Evolutionary conservation across 768 basidiomycete species (phyloP), one percentile per base, ranked within the genome.

Genomic region (Trametes maxima): DNA sequence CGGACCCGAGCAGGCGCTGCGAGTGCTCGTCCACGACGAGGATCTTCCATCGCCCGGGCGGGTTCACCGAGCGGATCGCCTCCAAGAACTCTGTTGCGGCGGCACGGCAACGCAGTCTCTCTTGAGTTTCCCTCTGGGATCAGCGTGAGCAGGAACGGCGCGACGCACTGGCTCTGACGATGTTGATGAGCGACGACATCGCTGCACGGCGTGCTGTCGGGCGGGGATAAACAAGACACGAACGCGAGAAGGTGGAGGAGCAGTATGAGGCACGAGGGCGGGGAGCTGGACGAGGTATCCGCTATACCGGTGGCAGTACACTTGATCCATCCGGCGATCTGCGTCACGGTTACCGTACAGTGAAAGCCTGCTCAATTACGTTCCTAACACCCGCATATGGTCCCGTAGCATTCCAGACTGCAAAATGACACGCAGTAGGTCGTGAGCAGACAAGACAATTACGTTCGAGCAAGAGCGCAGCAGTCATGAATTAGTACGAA

Each of bases 21-120:
- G 95, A 89, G 75, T 92, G 85, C 65, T 95, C 93, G 74, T 99
- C 97, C 54, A 98, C 91, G 60, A 99, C 94, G 45, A 98, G 85
- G 67, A 97, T 90, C 84, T 99, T 99, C 97, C 97, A 99, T 82
- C 85, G 79, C 59, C 85, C 86, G 19, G 89, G 86, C 2, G 95
- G 92, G 70, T 89, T 86, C 48, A 94, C 92, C 46, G 92, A 91
- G 73, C 90, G 83, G 68, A 96, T 89, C 17, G 90, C 87, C 50
- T 94, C 90, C 63, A 95, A 81, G 73, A 95, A 94, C 72, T 90
- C 94, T 95, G 69, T 17, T 8, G 12, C 14, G 48, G 35, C 17
- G 21, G 35, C 7, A 2, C 25, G 21, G 60, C 24, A 33, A 28
- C 10, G 43, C 46, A 28, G 46, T n/a, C 3, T 42, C 21, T 22